A percentile compares a stretch with the other conserved stretches of the same genome.
phyloP scores from a whole-genome alignment of 176 grass and related monocot genomes.

The Saccharum officinarum region DNA sequence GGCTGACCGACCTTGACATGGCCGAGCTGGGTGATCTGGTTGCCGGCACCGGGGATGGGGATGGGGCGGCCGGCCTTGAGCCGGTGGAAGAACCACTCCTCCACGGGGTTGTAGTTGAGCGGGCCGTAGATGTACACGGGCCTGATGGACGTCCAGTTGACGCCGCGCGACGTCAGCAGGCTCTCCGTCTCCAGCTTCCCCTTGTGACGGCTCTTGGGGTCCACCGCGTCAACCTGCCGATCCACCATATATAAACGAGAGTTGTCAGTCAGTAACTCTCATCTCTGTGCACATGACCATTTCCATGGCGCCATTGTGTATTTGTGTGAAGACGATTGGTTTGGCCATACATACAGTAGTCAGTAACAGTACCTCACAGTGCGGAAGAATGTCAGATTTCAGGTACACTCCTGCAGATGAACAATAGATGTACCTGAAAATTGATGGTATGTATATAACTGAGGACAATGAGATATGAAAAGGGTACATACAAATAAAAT shows the following conservation, averaged over 20 bases:
- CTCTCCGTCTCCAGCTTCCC: constrained; percentile 99
- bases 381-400: constrained; percentile 84
- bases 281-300: background rate
- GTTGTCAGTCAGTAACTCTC: background rate
- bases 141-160: constrained; percentile 93
- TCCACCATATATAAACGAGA: background rate
- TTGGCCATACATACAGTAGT: no score
- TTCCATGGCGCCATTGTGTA: no score
- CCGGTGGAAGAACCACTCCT: constrained; percentile 99
- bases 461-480: background rate
- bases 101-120: constrained; percentile 96
- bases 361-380: constrained; percentile 62
- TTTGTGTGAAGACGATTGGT: background rate
- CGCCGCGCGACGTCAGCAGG: constrained; percentile 58
- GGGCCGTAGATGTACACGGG: constrained; percentile 98
- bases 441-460: background rate
- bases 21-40: constrained; percentile 97
- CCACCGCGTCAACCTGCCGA: constrained; percentile 67
- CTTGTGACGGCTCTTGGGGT: constrained; percentile 98
- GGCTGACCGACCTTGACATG: constrained; percentile 71
- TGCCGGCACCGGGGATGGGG: constrained; percentile 72
- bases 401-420: constrained; percentile 96
- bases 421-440: constrained; percentile 87
- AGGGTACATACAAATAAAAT: no score
- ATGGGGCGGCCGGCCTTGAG: constrained; percentile 89